Conservation (phyloP, 75 land plant genomes). For the Adiantum capillusveneris region DNA sequence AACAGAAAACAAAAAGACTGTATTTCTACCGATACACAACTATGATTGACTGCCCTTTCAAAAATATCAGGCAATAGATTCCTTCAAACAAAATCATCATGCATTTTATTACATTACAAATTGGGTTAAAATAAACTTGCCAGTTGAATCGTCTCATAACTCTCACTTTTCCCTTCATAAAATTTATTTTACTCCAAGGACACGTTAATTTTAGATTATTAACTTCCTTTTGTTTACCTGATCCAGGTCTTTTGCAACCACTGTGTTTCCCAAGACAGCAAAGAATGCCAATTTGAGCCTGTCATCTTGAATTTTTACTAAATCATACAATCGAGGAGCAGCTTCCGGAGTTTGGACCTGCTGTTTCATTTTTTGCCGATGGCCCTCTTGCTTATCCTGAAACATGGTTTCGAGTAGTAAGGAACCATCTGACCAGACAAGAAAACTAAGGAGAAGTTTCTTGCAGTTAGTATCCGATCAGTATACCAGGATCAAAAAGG, state of each 20-base stretch:
- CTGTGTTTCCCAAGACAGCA: conserved; percentile 68
- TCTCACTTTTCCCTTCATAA: neutral
- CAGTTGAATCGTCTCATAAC: too few relatives aligned
- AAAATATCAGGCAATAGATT: too few relatives aligned
- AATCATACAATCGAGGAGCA: conserved; percentile 94
- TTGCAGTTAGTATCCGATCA: neutral
- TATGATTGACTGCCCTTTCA: too few relatives aligned
- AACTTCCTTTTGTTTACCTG: conserved; percentile 74
- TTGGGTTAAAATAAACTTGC: too few relatives aligned
- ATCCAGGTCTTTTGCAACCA: conserved; percentile 82
- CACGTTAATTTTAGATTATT: too few relatives aligned
- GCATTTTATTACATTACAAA: too few relatives aligned
- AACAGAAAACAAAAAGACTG: neutral
- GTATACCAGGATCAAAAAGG: conserved; percentile 79
- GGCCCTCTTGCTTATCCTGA: conserved; percentile 81
- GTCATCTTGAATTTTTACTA: conserved; percentile 70
- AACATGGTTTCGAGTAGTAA: neutral
- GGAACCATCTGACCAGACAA: neutral
- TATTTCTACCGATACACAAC: too few relatives aligned
- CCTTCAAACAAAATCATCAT: too few relatives aligned
- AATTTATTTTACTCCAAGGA: too few relatives aligned
- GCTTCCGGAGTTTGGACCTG: conserved; percentile 78
- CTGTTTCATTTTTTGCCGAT: conserved; percentile 43
- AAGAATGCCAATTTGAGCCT: conserved; percentile 77
- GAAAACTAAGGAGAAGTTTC: neutral